Evolutionary conservation across 2,329 filamentous ascomycete genomes (phyloP).

Genomic region (Aspergillus sclerotialis): DNA sequence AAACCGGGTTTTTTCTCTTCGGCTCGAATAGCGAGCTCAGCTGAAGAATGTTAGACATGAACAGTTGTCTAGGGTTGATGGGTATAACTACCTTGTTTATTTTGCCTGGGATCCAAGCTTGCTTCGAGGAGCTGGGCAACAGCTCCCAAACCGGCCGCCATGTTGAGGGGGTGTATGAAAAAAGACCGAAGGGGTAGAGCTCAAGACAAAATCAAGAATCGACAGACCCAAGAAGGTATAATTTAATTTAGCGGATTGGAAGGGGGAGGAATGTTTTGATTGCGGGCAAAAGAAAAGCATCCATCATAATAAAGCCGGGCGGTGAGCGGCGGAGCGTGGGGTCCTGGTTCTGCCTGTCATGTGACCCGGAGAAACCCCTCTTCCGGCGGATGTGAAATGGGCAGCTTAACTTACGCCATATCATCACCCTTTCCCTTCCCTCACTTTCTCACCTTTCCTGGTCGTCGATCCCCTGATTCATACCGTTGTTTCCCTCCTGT

Average conservation of each 20-base stretch:
- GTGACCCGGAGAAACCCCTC: slow-evolving; percentile 6
- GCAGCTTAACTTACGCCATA: neutral
- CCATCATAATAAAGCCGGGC: too few species aligned
- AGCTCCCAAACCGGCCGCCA: slow-evolving; percentile 55
- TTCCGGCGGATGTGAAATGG: too few species aligned
- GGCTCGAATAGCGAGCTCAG: slow-evolving; percentile 70
- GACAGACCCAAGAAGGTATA: too few species aligned
- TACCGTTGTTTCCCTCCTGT: too few species aligned
- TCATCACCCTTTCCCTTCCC: neutral
- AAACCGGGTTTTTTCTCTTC: slow-evolving; percentile 81
- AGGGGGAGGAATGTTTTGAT: slow-evolving; percentile 22
- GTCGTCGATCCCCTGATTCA: too few species aligned
- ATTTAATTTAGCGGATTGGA: too few species aligned
- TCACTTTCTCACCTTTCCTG: neutral
- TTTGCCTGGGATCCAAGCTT: slow-evolving; percentile 79
- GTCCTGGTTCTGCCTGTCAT: slow-evolving; percentile 20
- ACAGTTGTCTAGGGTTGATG: neutral
- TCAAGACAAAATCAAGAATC: too few species aligned
- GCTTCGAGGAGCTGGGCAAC: slow-evolving; percentile 82
- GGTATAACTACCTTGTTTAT: slow-evolving; percentile 68
- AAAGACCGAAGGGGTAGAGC: too few species aligned
- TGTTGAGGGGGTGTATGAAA: slow-evolving; percentile 27
- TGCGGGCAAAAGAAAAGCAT: slow-evolving; percentile 19
- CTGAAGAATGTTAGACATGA: slow-evolving; percentile 40
- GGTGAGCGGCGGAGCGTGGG: slow-evolving; percentile 16